Evolutionary conservation across 495 filamentous ascomycete genomes (phyloP), one percentile per base, ranked within the genome.

Genomic region (Annulohypoxylon stygium): DNA sequence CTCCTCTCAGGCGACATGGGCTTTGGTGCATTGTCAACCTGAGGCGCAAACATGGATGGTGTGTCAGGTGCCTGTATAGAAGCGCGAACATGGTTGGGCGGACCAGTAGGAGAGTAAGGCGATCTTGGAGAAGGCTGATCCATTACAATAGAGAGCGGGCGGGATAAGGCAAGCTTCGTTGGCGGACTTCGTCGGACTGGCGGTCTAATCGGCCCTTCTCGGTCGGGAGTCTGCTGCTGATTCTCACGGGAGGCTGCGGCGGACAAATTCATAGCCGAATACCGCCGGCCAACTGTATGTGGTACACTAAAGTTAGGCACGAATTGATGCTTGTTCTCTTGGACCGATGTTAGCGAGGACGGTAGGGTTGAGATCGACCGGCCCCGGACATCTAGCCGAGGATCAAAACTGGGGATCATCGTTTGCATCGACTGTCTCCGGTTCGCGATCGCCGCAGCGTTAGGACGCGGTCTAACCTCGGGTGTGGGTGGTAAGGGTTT

Each of bases 391-490:
- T 81, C 76, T 23, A 81, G 54, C 45, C 76, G 78, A 63, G 80
- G 61, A 50, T 84, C 84, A 11, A 83, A 70, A 16, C 78, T 61
- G 4, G 82, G 81, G 48, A 84, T 83, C 62, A 83, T 78, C 10
- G 84, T 80, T 69, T 87, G 86, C 76, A 87, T 80, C 3, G 87
- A 88, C 70, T 85, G 83, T 65, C 87, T 78, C 41, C 86, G 82
- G 63, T 85, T 85, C 33, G 75, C 82, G 33, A 88, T 87, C n/a
- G 82, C 84, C 5, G 78, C 75, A 11, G 84, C 87, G 69, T 88
- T 88, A 9, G 86, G 86, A 45, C 87, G 79, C 18, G 79, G 75
- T 50, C 81, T 78, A 4, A 81, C 78, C 41, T 83, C 81, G 20
- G 78, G 70, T 14, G 61, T 53, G 25, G 72, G 59, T 39, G 67